Percentiles rank a stretch among this genome's conserved stretches.
phyloP scores from a whole-genome alignment of 805 yeast species.

The Tetrapisispora phaffii region DNA sequence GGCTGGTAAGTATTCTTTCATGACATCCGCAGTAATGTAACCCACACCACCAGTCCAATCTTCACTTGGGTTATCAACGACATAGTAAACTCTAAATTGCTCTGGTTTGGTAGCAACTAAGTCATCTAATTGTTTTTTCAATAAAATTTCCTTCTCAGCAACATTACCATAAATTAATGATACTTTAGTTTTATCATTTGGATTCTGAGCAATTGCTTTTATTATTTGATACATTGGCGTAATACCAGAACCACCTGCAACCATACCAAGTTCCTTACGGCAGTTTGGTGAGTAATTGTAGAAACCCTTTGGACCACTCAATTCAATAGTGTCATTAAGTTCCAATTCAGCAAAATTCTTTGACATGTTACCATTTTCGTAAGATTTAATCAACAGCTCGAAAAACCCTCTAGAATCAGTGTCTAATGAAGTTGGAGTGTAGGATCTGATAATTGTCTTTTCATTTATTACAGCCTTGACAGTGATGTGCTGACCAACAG shows the following conservation, averaged over 20 bases:
- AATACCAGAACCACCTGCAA: conserved; percentile 95
- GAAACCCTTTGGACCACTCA: conserved; percentile 87
- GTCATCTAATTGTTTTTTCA: conserved; percentile 69
- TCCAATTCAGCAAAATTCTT: conserved; percentile 58
- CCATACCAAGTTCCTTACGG: conserved; percentile 69
- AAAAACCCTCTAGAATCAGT: conserved; percentile 65
- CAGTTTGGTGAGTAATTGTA: conserved; percentile 75
- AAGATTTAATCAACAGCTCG: conserved; percentile 77
- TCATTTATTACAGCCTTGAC: conserved; percentile 68
- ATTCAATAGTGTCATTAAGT: conserved; percentile 68
- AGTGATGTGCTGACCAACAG: conserved; percentile 89
- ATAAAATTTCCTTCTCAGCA: conserved; percentile 66
- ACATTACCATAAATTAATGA: conserved; percentile 74
- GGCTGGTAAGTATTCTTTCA: conserved; percentile 33
- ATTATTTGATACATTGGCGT: conserved; percentile 93
- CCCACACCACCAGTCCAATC: conserved; percentile 75
- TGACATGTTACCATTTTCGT: conserved; percentile 79
- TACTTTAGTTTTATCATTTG: conserved; percentile 68
- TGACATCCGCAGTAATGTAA: conserved; percentile 53
- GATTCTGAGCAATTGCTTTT: conserved; percentile 67
- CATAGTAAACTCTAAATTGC: conserved; percentile 57
- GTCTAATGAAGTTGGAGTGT: conserved; percentile 82
- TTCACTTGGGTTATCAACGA: conserved; percentile 52
- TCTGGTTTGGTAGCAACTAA: conserved; percentile 48
- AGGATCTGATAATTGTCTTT: conserved; percentile 73